These are phyloP conservation scores for Neurospora terricola DNA, from an alignment of 495 filamentous ascomycete genomes.

Conservation along the genomic window DNA sequence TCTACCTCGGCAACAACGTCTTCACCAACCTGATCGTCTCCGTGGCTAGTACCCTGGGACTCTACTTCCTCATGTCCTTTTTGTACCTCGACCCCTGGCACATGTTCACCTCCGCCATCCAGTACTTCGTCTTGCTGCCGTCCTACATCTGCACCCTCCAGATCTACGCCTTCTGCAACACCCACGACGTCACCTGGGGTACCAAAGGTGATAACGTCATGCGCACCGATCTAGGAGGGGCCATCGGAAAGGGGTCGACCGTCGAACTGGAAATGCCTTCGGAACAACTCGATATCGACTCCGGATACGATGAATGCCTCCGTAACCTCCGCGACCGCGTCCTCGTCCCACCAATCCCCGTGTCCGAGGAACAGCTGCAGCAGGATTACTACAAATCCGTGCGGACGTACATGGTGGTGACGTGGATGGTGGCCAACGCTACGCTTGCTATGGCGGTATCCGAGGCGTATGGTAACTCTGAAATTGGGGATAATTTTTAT, in stretches of 20 bases:
- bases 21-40: conserved; percentile 93
- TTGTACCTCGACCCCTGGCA: conserved; percentile 98
- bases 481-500: conserved; percentile 77
- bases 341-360: conserved; percentile 56
- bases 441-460: conserved; percentile 86
- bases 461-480: conserved; percentile 66
- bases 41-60: conserved; percentile 76
- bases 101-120: conserved; percentile 88
- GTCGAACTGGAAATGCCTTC: conserved; percentile 93
- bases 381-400: conserved; percentile 98
- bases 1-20: conserved; percentile 67
- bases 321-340: conserved; percentile 91
- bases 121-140: conserved; percentile 89
- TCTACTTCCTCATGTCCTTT: conserved; percentile 95
- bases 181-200: conserved; percentile 97
- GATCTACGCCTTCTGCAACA: conserved; percentile 99
- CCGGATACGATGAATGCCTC: conserved; percentile 92
- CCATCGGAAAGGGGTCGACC: conserved; percentile 57
- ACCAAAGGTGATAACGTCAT: conserved; percentile 97
- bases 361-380: conserved; percentile 74
- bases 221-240: conserved; percentile 81
- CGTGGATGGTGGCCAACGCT: conserved; percentile 89
- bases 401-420: conserved; percentile 96
- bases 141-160: conserved; percentile 94
- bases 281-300: conserved; percentile 97